Evolutionary conservation across 176 grass and related monocot genomes (phyloP).

Genomic region (Bromus sterilis): DNA sequence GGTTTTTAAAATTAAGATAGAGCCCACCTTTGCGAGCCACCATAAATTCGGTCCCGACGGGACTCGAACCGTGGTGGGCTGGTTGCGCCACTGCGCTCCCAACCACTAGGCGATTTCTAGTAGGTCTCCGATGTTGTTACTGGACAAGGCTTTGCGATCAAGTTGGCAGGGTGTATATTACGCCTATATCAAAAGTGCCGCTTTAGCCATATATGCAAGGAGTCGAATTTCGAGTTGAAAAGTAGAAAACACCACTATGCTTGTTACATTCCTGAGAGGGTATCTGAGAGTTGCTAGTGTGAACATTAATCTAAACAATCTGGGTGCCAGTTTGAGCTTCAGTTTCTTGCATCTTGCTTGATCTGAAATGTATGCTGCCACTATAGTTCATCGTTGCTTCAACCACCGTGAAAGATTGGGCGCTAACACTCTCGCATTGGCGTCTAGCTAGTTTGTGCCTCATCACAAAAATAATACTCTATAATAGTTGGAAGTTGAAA

Average conservation of each 20-base stretch:
- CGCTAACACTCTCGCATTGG: not conserved
- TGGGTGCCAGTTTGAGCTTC: not conserved
- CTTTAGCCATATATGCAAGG: not conserved
- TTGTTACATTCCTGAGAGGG: not conserved
- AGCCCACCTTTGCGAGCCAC: too few relatives aligned
- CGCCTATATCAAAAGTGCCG: not conserved
- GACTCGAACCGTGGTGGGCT: too few relatives aligned
- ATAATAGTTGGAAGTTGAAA: not conserved
- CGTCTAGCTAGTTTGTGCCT: not conserved
- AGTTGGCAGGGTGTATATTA: not conserved
- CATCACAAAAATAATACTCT: not conserved
- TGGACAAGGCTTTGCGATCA: not conserved
- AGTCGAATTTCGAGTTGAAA: not conserved
- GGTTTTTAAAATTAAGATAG: too few relatives aligned
- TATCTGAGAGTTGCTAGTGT: not conserved
- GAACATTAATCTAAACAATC: not conserved
- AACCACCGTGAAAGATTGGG: not conserved
- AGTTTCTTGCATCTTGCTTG: not conserved
- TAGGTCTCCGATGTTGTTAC: not conserved
- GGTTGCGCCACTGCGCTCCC: too few relatives aligned
- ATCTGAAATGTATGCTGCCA: not conserved
- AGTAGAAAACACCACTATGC: not conserved
- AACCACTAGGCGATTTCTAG: too few relatives aligned
- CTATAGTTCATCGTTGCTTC: not conserved
- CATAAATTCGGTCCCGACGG: too few relatives aligned